These are phyloP conservation scores for Didymella keratinophila DNA, from an alignment of 2,329 filamentous ascomycete species.

Conservation along the genomic window DNA sequence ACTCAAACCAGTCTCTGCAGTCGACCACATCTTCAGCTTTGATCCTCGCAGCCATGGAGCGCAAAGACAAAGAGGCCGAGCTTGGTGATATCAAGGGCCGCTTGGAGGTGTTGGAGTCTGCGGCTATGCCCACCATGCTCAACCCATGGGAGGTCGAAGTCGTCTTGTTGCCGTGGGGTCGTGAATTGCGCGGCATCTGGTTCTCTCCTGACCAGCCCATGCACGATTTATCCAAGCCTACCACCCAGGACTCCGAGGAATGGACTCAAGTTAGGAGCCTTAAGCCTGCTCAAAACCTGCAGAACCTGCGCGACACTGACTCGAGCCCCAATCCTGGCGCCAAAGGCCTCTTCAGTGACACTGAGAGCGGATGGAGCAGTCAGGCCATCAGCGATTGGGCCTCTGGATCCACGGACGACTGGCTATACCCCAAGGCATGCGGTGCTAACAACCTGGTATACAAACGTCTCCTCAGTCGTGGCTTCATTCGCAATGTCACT, in stretches of 20 bases:
- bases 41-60: constrained; percentile 46
- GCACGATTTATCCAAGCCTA: constrained; percentile 44
- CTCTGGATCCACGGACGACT: constrained; percentile 58
- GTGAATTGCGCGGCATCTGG: constrained; percentile 63
- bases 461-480: constrained; percentile 76
- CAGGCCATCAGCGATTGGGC: constrained; percentile 60
- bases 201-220: constrained; percentile 54
- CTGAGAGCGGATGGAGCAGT: constrained; percentile 58
- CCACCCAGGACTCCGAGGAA: constrained; percentile 56
- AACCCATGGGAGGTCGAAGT: constrained; percentile 79
- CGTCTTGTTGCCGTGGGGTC: constrained; percentile 74
- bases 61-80: constrained; percentile 53
- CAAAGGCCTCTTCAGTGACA: constrained; percentile 32
- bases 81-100: constrained; percentile 59
- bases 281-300: constrained; percentile 19
- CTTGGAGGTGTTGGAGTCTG: constrained; percentile 64
- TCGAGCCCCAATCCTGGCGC: constrained; percentile 33
- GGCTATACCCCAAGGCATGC: constrained; percentile 74
- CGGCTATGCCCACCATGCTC: constrained; percentile 65
- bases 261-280: constrained; percentile 53
- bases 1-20: constrained; percentile 48
- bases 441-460: constrained; percentile 69
- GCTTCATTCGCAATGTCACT: constrained; percentile 70
- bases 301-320: constrained; percentile 29
- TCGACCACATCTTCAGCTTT: constrained; percentile 52